A percentile compares a stretch with the other conserved stretches of the same genome.
phyloP scores from a whole-genome alignment of 106 monocot species.

The Allium sativum region DNA sequence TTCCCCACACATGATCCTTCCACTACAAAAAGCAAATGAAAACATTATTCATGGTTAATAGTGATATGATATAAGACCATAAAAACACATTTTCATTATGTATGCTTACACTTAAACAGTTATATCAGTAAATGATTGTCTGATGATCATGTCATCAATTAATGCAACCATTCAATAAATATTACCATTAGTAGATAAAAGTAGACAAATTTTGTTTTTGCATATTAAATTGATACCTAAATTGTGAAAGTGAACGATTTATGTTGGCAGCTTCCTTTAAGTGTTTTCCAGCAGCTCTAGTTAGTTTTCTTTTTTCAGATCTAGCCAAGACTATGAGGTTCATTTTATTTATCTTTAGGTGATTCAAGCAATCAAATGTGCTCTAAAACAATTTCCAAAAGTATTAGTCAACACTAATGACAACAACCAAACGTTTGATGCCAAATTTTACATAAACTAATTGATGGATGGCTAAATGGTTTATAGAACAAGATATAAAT shows the following conservation, averaged over 20 bases:
- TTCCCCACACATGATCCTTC: conserved; percentile 57
- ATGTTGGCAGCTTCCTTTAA: conserved; percentile 98
- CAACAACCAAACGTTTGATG: no score
- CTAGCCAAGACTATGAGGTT: conserved; percentile 97
- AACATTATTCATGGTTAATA: no score
- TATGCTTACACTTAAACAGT: no score
- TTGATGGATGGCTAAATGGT: no score
- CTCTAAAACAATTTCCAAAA: conserved; percentile 21
- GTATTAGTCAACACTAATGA: no score
- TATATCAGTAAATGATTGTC: no score
- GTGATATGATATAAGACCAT: no score
- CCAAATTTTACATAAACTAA: no score
- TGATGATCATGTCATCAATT: no score
- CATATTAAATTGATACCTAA: conserved; percentile 51
- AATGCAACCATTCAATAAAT: not conserved
- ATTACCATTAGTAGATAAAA: not conserved
- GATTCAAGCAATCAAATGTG: conserved; percentile 60
- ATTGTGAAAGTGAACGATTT: conserved; percentile 97
- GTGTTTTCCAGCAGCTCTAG: conserved; percentile 78
- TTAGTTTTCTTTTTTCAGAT: conserved; percentile 90
- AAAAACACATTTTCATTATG: no score
- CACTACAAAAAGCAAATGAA: no score
- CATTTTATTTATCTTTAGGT: conserved; percentile 69
- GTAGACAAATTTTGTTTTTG: not conserved
- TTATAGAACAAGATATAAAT: no score